A percentile compares a stretch with the other conserved stretches of the same genome.
phyloP scores from a whole-genome alignment of 139 green algal genomes.

The Haematococcus sp. region DNA sequence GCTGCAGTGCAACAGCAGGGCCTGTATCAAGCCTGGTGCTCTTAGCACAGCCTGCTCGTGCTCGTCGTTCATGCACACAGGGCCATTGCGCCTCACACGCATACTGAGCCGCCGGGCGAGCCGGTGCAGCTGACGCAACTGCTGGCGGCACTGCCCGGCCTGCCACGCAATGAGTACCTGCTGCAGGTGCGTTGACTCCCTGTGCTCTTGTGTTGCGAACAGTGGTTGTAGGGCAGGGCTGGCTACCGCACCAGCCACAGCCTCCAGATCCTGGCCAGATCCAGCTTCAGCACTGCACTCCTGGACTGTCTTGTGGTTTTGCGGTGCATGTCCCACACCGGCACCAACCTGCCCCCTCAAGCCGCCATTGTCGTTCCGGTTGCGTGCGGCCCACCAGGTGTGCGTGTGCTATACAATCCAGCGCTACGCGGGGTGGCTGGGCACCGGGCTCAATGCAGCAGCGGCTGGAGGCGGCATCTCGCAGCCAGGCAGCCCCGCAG shows the following conservation, averaged over 20 bases:
- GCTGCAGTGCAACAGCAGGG: too few species aligned
- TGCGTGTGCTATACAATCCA: conserved; percentile 50
- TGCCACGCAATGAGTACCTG: conserved; percentile 38
- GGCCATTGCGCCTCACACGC: background rate
- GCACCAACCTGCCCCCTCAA: too few species aligned
- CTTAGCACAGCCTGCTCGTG: background rate
- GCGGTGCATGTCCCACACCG: background rate
- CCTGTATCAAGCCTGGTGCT: background rate
- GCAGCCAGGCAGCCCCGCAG: background rate
- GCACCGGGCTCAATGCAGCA: conserved; percentile 11
- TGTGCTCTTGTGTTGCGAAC: too few species aligned
- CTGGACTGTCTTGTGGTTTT: too few species aligned
- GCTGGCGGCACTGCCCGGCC: conserved; percentile 52
- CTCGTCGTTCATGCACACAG: background rate
- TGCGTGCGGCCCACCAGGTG: conserved; percentile 37
- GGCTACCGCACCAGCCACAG: too few species aligned
- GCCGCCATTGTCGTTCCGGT: background rate
- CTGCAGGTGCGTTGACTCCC: conserved; percentile 31
- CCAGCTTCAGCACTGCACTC: too few species aligned
- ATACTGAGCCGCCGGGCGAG: background rate
- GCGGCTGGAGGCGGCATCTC: background rate
- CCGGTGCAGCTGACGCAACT: conserved; percentile 51
- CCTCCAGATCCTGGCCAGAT: too few species aligned
- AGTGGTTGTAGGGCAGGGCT: too few species aligned
- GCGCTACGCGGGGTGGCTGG: conserved; percentile 63